Percentiles rank a stretch among this genome's conserved stretches.
These are phyloP conservation scores for Pilobolus umbonatus DNA, from an alignment of 192 early-diverging fungal genomes.

Conservation along the genomic window DNA sequence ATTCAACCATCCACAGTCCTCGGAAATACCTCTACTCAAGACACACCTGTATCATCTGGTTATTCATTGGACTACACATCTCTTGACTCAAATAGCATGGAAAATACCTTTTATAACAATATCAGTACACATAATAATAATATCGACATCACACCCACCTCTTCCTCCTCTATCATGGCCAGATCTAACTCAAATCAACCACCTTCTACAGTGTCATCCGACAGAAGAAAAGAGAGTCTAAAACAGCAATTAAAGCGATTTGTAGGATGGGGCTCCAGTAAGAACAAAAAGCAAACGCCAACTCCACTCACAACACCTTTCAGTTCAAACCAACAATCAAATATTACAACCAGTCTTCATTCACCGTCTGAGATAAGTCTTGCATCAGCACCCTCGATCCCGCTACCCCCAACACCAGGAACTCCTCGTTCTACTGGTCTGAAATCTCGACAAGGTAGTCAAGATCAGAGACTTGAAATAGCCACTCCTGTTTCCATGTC, in stretches of 20 bases:
- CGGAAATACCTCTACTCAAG: too few relatives aligned
- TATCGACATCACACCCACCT: slow-evolving; percentile 7
- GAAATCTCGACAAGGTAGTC: slow-evolving; percentile 6
- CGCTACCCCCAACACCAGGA: slow-evolving; percentile 11
- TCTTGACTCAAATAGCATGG: too few relatives aligned
- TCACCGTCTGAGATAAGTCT: slow-evolving; percentile 11
- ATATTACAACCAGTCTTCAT: background rate
- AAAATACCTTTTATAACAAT: background rate
- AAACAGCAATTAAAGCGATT: slow-evolving; percentile 17
- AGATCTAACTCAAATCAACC: slow-evolving; percentile 10
- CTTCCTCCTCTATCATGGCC: slow-evolving; percentile 12
- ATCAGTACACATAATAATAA: background rate
- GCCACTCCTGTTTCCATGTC: background rate
- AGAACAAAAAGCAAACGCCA: background rate
- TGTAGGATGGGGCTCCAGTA: slow-evolving; percentile 16
- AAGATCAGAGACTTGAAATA: background rate
- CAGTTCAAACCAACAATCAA: background rate
- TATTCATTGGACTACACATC: too few relatives aligned
- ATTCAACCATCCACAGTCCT: too few relatives aligned
- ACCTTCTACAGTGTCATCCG: background rate
- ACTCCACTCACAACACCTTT: background rate
- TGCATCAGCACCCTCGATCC: slow-evolving; percentile 6
- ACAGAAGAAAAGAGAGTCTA: slow-evolving; percentile 7
- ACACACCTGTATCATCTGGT: too few relatives aligned
- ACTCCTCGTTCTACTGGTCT: slow-evolving; percentile 8